Percentiles rank a stretch among this genome's conserved stretches.
phyloP scores from a whole-genome alignment of 2,329 filamentous ascomycete species.

The Hymenoscyphus fraxineus region DNA sequence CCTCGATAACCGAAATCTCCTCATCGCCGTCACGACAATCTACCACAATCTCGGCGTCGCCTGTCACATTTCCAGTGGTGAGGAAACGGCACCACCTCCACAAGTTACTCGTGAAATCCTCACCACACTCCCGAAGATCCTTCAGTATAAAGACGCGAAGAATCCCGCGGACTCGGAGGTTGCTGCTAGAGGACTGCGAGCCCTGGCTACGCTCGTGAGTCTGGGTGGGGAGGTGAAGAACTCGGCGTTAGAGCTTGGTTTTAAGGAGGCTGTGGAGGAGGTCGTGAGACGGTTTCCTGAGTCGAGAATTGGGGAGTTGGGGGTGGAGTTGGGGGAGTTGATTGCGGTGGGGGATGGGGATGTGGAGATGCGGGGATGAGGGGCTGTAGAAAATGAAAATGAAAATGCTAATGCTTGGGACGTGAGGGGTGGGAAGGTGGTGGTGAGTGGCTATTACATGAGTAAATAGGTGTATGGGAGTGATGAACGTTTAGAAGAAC shows the following conservation, averaged over 20 bases:
- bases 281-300: slow-evolving; percentile 53
- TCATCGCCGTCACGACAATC: slow-evolving; percentile 76
- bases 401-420: too few relatives aligned
- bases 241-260: slow-evolving; percentile 53
- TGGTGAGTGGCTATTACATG: too few relatives aligned
- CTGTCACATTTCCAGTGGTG: slow-evolving; percentile 42
- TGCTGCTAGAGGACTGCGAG: slow-evolving; percentile 76
- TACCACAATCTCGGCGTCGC: slow-evolving; percentile 83
- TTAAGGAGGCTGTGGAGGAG: slow-evolving; percentile 44
- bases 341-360: slow-evolving; percentile 6
- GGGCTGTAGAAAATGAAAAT: neutral
- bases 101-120: slow-evolving; percentile 46
- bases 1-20: slow-evolving; percentile 72
- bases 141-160: slow-evolving; percentile 36
- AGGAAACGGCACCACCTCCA: slow-evolving; percentile 31
- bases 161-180: slow-evolving; percentile 68
- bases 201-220: slow-evolving; percentile 71
- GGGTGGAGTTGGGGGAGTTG: slow-evolving; percentile 49
- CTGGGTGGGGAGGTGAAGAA: slow-evolving; percentile 53
- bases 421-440: too few relatives aligned
- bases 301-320: slow-evolving; percentile 56
- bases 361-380: slow-evolving; percentile 4
- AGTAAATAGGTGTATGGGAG: too few relatives aligned
- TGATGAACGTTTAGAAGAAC: too few relatives aligned
- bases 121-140: slow-evolving; percentile 57